Percentiles rank a stretch among this genome's conserved stretches.
These are phyloP conservation scores for Chlorella sp. DNA, from an alignment of 139 green algal species.

Conservation along the genomic window DNA sequence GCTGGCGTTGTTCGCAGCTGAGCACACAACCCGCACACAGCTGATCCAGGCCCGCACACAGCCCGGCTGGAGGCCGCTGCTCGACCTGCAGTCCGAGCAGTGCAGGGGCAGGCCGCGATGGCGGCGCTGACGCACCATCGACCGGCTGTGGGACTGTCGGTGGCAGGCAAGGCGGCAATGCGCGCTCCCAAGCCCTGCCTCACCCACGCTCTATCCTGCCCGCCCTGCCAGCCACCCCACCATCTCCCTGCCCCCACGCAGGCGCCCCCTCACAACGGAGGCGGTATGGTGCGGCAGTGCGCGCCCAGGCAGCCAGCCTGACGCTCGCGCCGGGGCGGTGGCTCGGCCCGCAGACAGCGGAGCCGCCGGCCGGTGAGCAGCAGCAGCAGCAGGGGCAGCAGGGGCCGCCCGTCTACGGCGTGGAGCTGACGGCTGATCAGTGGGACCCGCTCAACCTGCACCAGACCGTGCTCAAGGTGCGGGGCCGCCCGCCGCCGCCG, in stretches of 20 bases:
- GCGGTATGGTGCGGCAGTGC: background rate
- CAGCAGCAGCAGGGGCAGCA: constrained; percentile 28
- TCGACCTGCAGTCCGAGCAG: no score
- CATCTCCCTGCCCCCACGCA: background rate
- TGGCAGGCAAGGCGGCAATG: background rate
- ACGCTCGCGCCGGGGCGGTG: constrained; percentile 22
- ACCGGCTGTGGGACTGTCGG: background rate
- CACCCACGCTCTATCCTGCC: background rate
- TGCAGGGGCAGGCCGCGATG: no score
- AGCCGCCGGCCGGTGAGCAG: background rate
- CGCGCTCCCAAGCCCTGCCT: background rate
- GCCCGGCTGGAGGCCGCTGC: no score
- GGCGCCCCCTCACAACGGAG: background rate
- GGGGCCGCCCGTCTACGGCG: constrained; percentile 32
- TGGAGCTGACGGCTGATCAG: constrained; percentile 50
- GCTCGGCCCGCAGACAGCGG: constrained; percentile 20
- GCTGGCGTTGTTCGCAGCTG: no score
- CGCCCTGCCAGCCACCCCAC: background rate
- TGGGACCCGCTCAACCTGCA: constrained; percentile 47
- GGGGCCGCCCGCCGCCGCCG: no score
- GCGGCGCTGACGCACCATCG: background rate
- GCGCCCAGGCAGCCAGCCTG: constrained; percentile 22
- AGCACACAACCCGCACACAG: no score
- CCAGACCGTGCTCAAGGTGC: constrained; percentile 25
- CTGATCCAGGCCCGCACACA: no score